Conservation (phyloP, 352 stramenopile species). For the Globisporangium sylvaticum region DNA sequence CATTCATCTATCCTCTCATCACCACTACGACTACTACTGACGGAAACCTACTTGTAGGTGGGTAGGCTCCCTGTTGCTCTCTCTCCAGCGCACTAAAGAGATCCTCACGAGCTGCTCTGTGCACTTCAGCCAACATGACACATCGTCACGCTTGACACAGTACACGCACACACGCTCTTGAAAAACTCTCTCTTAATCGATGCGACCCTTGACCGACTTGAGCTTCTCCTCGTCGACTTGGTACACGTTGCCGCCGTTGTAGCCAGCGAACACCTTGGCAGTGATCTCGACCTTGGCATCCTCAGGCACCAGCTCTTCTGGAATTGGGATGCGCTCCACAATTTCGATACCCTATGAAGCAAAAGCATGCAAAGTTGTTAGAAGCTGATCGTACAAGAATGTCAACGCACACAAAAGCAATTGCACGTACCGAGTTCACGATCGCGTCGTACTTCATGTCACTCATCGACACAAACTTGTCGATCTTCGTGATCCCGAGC, state of each 20-base stretch:
- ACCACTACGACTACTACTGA: constrained; percentile 1
- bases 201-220: constrained; percentile 92
- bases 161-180: background rate
- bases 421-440: constrained; percentile 83
- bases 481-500: constrained; percentile 93
- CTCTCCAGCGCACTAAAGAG: background rate
- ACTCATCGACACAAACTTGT: constrained; percentile 97
- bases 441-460: constrained; percentile 99
- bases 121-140: background rate
- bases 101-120: background rate
- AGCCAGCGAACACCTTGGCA: constrained; percentile 94
- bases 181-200: constrained; percentile 6
- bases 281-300: constrained; percentile 99
- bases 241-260: constrained; percentile 89
- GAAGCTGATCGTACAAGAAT: background rate
- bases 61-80: background rate
- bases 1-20: constrained; percentile 7
- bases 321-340: constrained; percentile 97
- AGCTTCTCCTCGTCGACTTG: constrained; percentile 91
- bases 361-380: background rate
- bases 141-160: background rate
- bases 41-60: background rate
- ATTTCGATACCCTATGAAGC: constrained; percentile 93
- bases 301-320: constrained; percentile 94
- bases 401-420: background rate